Base-by-base conservation (phyloP, 805 yeast genomes). In the Sugiyamaella lignohabitans region DNA sequence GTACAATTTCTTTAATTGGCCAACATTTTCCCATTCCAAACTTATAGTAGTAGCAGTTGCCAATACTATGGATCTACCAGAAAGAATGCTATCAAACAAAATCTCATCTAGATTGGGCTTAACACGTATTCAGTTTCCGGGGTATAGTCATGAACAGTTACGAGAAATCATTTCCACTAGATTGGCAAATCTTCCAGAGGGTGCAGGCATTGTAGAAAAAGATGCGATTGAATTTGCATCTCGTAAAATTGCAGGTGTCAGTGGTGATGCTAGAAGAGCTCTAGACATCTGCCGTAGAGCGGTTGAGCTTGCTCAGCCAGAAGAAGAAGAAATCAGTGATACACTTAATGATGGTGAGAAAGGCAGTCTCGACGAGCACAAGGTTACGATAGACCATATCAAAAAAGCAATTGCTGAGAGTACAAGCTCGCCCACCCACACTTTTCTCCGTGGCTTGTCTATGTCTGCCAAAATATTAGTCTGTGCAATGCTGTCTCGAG, bases 1-100 rank as follows among this genome's bases (percentile, higher is more conserved):
- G 83, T 93, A 93, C 68, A 93, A 93, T 63, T 87, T 93, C 60
- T 88, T 93, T 73, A 93, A 93, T 65, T 93, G 99, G 99, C 96
- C 98, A 3, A 80, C 95, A 0, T 80, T 86, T 58, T 69, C 76
- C 10, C 71, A 79, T 53, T 88, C 98, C 3, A 82, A 82, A 57
- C 69, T 93, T 43, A 78, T 93, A 43, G 94, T 93, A 1, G 73
- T 93, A 37, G 97, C 98, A 0, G 88, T 93, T 24, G 97, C 98
- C 3, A 93, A 93, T 63, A 89, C 97, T 0, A 88, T 93, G 96
- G 98, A 93, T 67, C 68, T 93, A 41, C 98, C 98, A 0, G 98
- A 93, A 61, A 71, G 96, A 45, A 74, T 82, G 43, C 69, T 93
- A 35, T 80, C 93, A 17, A 91, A 87, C 64, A 93, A 93, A 64